A percentile compares a stretch with the other conserved stretches of the same genome.
Evolutionary conservation across 2,329 filamentous ascomycete species (phyloP).

Genomic region (Nectriaceae sp.): DNA sequence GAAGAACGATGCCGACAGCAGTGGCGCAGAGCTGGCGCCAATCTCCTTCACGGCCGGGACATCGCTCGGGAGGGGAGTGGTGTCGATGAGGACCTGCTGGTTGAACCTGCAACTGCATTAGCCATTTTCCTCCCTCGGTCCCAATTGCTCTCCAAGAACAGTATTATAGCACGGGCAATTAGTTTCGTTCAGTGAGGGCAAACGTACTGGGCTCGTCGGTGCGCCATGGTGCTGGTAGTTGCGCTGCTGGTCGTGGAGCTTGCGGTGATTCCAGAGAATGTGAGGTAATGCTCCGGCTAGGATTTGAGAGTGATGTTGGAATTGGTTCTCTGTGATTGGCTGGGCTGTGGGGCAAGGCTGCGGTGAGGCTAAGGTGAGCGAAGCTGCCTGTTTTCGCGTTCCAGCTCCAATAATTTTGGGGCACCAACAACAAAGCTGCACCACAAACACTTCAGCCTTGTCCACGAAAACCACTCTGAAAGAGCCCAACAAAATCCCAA

Average conservation of each 20-base stretch:
- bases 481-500: background rate
- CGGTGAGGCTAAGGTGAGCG: slow-evolving; percentile 6
- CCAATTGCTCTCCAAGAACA: background rate
- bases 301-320: slow-evolving; percentile 42
- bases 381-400: slow-evolving; percentile 31
- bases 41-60: slow-evolving; percentile 95
- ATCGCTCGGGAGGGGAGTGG: slow-evolving; percentile 87
- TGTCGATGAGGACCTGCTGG: slow-evolving; percentile 91
- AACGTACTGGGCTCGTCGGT: slow-evolving; percentile 46
- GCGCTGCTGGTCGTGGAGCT: slow-evolving; percentile 29
- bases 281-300: slow-evolving; percentile 30
- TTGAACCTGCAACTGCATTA: slow-evolving; percentile 72
- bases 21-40: slow-evolving; percentile 87
- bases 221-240: slow-evolving; percentile 40
- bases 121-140: slow-evolving; percentile 15
- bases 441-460: slow-evolving; percentile 18
- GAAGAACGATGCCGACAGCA: slow-evolving; percentile 92
- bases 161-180: slow-evolving; percentile 30
- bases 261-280: slow-evolving; percentile 29
- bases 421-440: slow-evolving; percentile 25
- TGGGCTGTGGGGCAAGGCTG: slow-evolving; percentile 33
- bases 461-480: slow-evolving; percentile 3
- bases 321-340: slow-evolving; percentile 42
- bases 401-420: slow-evolving; percentile 31
- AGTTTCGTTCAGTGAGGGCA: slow-evolving; percentile 6